phyloP scores from a whole-genome alignment of 106 monocot species.

The Apostasia shenzhenica region DNA sequence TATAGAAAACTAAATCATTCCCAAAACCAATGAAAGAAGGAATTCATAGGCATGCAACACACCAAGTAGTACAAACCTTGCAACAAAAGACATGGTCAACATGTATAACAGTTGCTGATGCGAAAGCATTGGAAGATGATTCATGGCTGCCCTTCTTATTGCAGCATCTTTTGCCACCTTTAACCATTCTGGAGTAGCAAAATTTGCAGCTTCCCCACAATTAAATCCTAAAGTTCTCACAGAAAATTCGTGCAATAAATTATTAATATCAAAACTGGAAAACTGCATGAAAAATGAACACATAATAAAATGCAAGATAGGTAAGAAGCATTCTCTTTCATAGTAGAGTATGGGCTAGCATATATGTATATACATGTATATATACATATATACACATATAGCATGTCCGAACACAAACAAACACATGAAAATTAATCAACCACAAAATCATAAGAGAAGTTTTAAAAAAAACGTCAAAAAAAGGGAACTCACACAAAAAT shows the following conservation, averaged over 20 bases:
- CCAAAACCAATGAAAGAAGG: background rate
- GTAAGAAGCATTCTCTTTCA: no score
- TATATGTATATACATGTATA: no score
- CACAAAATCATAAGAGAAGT: background rate
- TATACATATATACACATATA: no score
- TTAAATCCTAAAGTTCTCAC: slow-evolving; percentile 62
- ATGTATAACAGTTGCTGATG: slow-evolving; percentile 98
- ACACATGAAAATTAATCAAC: background rate
- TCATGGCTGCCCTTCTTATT: slow-evolving; percentile 96
- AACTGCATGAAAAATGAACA: no score
- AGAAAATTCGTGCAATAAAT: no score
- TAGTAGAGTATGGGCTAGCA: no score
- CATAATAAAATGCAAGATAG: no score
- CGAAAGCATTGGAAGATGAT: slow-evolving; percentile 97
- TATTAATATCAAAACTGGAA: no score
- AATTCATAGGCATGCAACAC: background rate
- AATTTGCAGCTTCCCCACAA: slow-evolving; percentile 99
- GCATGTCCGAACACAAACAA: background rate
- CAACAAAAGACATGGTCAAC: slow-evolving; percentile 81
- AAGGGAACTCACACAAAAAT: no score
- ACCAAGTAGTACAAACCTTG: slow-evolving; percentile 42
- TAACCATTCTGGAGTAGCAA: slow-evolving; percentile 95
- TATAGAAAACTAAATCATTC: background rate
- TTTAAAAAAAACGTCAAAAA: background rate
- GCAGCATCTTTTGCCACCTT: slow-evolving; percentile 98